Evolutionary conservation across 148 eudicot species (phyloP), one percentile per base, ranked within the genome.

Genomic region (Arctostaphylos glauca): DNA sequence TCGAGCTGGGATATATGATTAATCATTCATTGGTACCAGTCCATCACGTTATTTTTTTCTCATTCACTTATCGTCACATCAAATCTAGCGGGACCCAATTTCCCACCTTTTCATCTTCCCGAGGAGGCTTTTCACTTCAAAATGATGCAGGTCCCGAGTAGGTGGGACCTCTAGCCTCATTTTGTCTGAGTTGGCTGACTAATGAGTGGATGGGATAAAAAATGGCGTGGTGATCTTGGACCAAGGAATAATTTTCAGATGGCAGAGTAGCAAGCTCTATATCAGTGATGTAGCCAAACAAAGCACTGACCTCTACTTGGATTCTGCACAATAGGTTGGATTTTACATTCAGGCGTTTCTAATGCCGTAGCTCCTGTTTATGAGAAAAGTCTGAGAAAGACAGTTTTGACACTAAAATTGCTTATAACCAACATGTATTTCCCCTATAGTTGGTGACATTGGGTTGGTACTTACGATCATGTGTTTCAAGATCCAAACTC

Each of bases 201-300:
- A n/a, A 60, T n/a, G 12, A 60, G 25, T 60, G 66, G 31, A 25
- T n/a, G 66, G 66, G 66, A 60, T 60, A n/a, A 60, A n/a, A 60
- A 60, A 60, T 7, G 12, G n/a, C 1, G 4, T n/a, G 66, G 66
- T 60, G 66, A 9, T n/a, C 31, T 60, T 60, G 25, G 9, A 7
- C 66, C 66, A 60, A 60, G 66, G 66, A n/a, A 60, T 60, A n/a
- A n/a, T 60, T 60, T 60, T 25, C 41, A 23, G 71, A 66, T 66
- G 71, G 71, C 71, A 66, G 15, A 25, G 43, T 23, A 25, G 70
- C 3, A 23, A 25, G 70, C 70, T 64, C 25, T 64, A 64, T 64
- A 19, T 9, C 64, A 0, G 3, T n/a, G 66, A 59, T 2, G 15
- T 25, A 64, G 66, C 19, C 25, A 60, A 60, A 60, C 10, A n/a